Base-by-base conservation (phyloP, 116 monocot species). In the Posidonia oceanica region DNA sequence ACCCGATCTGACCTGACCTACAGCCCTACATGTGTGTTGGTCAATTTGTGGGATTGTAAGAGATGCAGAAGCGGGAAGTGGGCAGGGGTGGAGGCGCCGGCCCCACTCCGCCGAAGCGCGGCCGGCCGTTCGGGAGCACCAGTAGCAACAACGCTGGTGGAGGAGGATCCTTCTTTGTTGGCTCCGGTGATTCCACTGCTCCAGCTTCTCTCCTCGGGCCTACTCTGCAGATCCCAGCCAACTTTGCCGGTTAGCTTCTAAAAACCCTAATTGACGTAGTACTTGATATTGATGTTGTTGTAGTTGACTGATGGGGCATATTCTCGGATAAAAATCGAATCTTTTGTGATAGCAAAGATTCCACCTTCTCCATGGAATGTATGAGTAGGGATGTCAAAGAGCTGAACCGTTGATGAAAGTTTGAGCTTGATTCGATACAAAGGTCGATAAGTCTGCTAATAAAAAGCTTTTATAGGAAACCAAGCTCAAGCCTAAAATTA, bases 61-160 rank as follows among this genome's bases (percentile, higher is more conserved):
- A 63, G 21, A 91, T 91, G 91, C 91, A 91, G 85, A 91, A 87
- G 83, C 71, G 84, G 69, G 85, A 87, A 23, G 70, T 77, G 23
- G 74, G 76, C 64, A 88, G 80, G 76, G 64, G 72, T 59, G 79
- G 75, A 44, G 83, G 81, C 71, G 36, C 80, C 39, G 71, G 63
- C 59, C 67, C 80, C 14, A 86, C 95, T 54, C 96, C 91, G 63
- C 86, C 91, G 61, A 96, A 96, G 83, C 88, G 91, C 36, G 96
- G 96, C n/a, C 84, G 96, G 0, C 96, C 96, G 16, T 81, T 88
- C 74, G 96, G 88, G 7, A 88, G 88, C 82, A 91, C 91, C 64
- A 70, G 62, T 36, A 71, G 75, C 4, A 74, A 69, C 8, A 79
- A 23, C 4, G 52, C 51, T 20, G 52, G 4, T 16, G n/a, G n/a